These are phyloP conservation scores for Russula compacta DNA, from an alignment of 768 basidiomycete species.

Conservation along the genomic window DNA sequence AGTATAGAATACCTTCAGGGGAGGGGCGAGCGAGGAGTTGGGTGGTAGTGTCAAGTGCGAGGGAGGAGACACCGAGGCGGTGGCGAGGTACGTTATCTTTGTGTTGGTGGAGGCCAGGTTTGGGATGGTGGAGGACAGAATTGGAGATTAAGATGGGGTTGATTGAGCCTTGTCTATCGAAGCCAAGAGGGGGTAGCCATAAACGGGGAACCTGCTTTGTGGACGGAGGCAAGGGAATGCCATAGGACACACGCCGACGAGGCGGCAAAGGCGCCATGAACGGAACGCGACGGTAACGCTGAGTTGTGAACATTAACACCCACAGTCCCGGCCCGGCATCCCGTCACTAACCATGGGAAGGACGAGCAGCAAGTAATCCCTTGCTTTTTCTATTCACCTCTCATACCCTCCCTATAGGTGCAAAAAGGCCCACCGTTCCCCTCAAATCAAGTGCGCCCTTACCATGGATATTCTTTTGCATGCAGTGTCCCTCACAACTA, in stretches of 20 bases:
- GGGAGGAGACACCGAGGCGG: conserved; percentile 73
- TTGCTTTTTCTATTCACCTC: too few species aligned
- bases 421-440: not conserved
- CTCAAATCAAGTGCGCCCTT: conserved; percentile 7
- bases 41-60: conserved; percentile 84
- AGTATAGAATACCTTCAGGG: conserved; percentile 85
- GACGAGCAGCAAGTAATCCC: not conserved
- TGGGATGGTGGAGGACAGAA: conserved; percentile 3
- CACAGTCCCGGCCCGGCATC: too few species aligned
- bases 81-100: conserved; percentile 38
- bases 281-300: too few species aligned
- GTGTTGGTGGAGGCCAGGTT: not conserved
- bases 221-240: conserved; percentile 61
- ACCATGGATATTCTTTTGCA: not conserved
- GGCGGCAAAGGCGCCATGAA: conserved; percentile 29
- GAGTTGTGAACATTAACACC: too few species aligned
- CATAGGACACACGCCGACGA: conserved; percentile 75
- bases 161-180: conserved; percentile 55
- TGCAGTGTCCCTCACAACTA: not conserved
- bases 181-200: conserved; percentile 57
- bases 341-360: not conserved
- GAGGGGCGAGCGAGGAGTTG: conserved; percentile 50
- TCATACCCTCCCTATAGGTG: not conserved
- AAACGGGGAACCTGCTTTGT: conserved; percentile 52
- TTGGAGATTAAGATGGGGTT: conserved; percentile 55